These are phyloP conservation scores for Gossypium schwendimanii DNA, from an alignment of 441 rosid genomes.

Conservation along the genomic window DNA sequence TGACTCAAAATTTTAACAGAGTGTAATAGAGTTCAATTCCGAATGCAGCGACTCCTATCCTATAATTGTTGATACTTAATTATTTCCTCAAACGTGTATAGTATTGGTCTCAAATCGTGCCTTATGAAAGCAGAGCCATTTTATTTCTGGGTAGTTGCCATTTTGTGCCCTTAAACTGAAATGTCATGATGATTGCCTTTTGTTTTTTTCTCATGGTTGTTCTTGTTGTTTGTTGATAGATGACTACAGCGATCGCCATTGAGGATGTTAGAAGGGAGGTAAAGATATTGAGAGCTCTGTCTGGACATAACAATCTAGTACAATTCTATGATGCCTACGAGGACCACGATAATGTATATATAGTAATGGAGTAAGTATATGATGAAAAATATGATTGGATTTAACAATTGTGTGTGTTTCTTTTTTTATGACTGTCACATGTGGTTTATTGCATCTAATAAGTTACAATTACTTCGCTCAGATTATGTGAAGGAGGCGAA, in stretches of 20 bases:
- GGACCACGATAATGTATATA: slow-evolving; percentile 79
- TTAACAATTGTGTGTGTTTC: background rate
- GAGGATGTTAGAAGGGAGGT: slow-evolving; percentile 99
- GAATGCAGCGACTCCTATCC: background rate
- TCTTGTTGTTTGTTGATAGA: slow-evolving; percentile 41
- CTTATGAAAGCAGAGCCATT: background rate
- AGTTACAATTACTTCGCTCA: slow-evolving; percentile 23
- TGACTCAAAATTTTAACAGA: background rate
- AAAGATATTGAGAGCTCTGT: slow-evolving; percentile 75
- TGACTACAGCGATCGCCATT: slow-evolving; percentile 94
- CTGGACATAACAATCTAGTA: slow-evolving; percentile 76
- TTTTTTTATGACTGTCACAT: background rate
- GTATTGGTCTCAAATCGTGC: background rate
- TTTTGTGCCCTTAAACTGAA: background rate
- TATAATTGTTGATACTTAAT: background rate
- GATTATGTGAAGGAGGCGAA: slow-evolving; percentile 99
- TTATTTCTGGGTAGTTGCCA: background rate
- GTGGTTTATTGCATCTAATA: background rate
- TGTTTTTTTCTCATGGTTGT: background rate
- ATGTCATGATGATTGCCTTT: background rate
- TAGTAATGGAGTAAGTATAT: slow-evolving; percentile 87
- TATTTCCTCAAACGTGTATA: background rate
- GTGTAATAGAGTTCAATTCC: background rate
- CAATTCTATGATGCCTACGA: slow-evolving; percentile 84
- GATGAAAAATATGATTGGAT: background rate